Evolutionary conservation across 208 protist species (phyloP), one percentile per base, ranked within the genome.

Genomic region (Acanthamoeba healyi): DNA sequence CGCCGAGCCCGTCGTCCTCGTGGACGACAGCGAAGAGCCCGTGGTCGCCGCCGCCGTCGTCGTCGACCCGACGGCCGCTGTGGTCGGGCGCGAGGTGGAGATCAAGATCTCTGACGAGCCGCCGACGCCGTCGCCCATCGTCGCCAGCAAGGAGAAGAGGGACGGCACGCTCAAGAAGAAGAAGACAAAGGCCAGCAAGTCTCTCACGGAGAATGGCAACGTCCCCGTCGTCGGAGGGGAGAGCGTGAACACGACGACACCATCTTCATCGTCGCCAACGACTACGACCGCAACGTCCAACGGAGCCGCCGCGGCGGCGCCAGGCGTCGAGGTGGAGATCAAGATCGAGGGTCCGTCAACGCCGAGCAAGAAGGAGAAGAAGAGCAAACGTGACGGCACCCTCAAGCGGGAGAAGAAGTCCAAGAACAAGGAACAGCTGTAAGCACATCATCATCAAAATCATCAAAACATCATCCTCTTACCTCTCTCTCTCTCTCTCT

Each of bases 261-360:
- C 46, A 51, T 51, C 46, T 1, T 51, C 44, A 49, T 49, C 44
- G 44, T 49, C 44, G 4, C 12, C 44, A 49, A 12, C 63, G 29
- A 72, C 9, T 22, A 17, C 63, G 24, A 14, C 29, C 14, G 61
- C 61, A 34, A 38, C 32, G 9, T 38, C n/a, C 19, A 32, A 32
- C 63, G 34, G 63, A 1, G 63, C 7, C n/a, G 63, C 15, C 54
- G 54, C 54, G 15, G 54, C 54, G 12, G 54, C 12, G 12, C 54
- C 26, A 36, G 63, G 32, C 32, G 63, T 19, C 1, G 70, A 79
- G 70, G 70, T 46, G 12, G 70, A 79, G 70, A 79, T 79, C 38
- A 79, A 79, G 70, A 79, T 79, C 22, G 70, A 79, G 70, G 70
- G 58, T 15, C 58, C n/a, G 58, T n/a, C 58, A 54, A 54, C 10